phyloP scores from a whole-genome alignment of 441 rosid species.

The Pelargonium fulgidum region DNA sequence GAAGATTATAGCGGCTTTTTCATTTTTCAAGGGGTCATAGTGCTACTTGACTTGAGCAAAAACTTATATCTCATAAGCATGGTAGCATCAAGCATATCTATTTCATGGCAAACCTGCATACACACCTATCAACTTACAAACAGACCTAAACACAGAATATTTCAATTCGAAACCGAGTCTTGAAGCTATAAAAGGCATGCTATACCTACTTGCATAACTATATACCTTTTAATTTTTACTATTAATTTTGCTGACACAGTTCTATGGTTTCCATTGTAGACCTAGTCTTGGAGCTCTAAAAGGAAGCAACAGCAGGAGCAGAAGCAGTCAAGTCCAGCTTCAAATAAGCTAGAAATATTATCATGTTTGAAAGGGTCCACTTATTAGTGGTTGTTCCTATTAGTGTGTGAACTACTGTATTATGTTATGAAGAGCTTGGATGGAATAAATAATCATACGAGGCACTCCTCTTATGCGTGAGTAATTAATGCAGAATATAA shows the following conservation, averaged over 20 bases:
- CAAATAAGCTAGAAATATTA: no score
- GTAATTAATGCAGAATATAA: conserved; percentile 13
- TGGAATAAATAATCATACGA: conserved; percentile 14
- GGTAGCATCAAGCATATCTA: neutral
- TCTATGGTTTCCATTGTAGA: conserved; percentile 33
- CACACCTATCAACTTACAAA: neutral
- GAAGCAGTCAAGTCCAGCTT: conserved; percentile 14
- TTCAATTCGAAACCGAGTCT: neutral
- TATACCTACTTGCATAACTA: neutral
- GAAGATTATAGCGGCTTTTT: neutral
- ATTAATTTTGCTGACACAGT: conserved; percentile 17
- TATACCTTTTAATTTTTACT: conserved; percentile 3
- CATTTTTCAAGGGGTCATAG: neutral
- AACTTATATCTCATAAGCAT: neutral
- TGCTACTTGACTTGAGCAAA: neutral
- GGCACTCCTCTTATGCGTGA: conserved; percentile 19
- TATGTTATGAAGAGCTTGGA: conserved; percentile 20
- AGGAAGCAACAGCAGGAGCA: conserved; percentile 7
- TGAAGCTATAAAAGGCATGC: neutral
- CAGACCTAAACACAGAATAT: neutral
- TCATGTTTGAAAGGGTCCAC: no score
- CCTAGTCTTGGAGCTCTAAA: conserved; percentile 68
- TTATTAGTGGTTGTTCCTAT: conserved; percentile 17
- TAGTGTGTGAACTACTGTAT: conserved; percentile 21
- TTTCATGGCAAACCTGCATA: neutral